These are phyloP conservation scores for Stentor coeruleus DNA, from an alignment of 73 alveolate genomes.

Conservation along the genomic window DNA sequence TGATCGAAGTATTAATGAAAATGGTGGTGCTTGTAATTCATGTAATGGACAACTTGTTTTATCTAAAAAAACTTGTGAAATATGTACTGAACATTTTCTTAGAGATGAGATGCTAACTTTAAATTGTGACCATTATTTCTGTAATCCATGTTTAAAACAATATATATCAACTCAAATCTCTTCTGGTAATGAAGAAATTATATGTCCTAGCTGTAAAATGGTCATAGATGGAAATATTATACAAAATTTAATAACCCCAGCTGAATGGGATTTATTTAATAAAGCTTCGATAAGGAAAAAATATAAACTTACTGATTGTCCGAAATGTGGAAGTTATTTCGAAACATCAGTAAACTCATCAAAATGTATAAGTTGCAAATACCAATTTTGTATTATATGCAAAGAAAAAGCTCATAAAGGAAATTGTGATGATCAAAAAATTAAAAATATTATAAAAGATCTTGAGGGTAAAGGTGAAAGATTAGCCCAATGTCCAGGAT, in stretches of 20 bases:
- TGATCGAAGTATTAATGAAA: background rate
- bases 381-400: background rate
- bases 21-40: background rate
- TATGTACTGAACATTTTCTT: background rate
- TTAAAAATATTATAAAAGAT: background rate
- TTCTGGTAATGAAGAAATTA: background rate
- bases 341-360: background rate
- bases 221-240: constrained; percentile 12
- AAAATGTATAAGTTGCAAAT: background rate
- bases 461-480: background rate
- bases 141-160: background rate
- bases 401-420: background rate
- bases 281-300: constrained; percentile 1
- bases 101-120: constrained; percentile 25
- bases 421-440: constrained; percentile 16
- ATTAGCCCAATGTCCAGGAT: constrained; percentile 17
- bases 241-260: background rate
- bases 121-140: constrained; percentile 7
- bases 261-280: background rate
- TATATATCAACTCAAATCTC: background rate
- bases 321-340: background rate
- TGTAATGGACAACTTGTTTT: background rate
- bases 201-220: background rate
- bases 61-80: background rate
- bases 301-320: background rate